Evolutionary conservation across 345 rosid species (phyloP).

Genomic region (Excoecaria agallocha): DNA sequence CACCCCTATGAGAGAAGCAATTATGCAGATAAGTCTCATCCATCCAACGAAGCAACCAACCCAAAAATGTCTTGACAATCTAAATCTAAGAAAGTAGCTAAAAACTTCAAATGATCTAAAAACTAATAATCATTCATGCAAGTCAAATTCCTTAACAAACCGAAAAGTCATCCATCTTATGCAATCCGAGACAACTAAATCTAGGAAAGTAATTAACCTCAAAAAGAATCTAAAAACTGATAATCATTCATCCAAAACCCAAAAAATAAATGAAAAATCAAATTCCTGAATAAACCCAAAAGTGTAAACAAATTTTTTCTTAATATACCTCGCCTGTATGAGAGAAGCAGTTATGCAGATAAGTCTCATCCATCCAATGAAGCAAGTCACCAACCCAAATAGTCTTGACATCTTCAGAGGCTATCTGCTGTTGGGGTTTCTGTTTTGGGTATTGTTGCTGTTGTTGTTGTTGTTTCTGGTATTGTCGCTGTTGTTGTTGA

Average conservation of each 20-base stretch:
- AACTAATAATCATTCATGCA: too few relatives aligned
- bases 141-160: too few relatives aligned
- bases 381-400: conserved; percentile 79
- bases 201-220: neutral
- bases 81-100: too few relatives aligned
- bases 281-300: neutral
- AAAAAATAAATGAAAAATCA: neutral
- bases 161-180: neutral
- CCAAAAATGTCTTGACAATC: conserved; percentile 61
- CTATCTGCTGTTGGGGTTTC: conserved; percentile 36
- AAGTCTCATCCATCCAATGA: conserved; percentile 85
- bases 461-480: conserved; percentile 31
- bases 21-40: conserved; percentile 74
- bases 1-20: conserved; percentile 70
- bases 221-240: neutral
- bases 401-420: conserved; percentile 63
- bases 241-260: neutral
- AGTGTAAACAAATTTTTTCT: neutral
- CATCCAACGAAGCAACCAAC: conserved; percentile 79
- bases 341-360: conserved; percentile 68
- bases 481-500: conserved; percentile 25
- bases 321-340: conserved; percentile 62
- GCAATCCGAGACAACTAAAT: too few relatives aligned
- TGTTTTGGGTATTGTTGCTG: conserved; percentile 35
- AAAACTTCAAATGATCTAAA: too few relatives aligned